phyloP scores from a whole-genome alignment of 345 rosid species.

The Eucalyptus erythrocorys region DNA sequence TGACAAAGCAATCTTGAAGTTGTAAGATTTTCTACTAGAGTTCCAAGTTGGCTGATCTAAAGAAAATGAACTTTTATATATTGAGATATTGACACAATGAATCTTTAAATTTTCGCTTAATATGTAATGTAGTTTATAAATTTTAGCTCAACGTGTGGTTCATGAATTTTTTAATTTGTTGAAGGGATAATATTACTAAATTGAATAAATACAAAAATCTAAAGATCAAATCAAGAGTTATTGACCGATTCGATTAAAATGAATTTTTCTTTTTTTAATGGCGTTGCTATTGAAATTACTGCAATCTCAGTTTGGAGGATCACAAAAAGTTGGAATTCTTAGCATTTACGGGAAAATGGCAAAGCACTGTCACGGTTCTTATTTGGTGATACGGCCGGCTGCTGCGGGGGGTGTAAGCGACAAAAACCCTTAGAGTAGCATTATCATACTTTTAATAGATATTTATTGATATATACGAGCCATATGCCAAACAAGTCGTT shows the following conservation, averaged over 20 bases:
- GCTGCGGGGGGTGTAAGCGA: neutral
- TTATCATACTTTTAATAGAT: too few species aligned
- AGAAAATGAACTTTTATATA: neutral
- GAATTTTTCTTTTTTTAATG: neutral
- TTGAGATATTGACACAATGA: too few species aligned
- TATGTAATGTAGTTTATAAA: too few species aligned
- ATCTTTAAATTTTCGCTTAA: too few species aligned
- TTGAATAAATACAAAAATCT: too few species aligned
- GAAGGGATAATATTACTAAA: too few species aligned
- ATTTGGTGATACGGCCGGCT: neutral
- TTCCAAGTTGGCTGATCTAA: neutral
- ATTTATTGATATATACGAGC: accelerated
- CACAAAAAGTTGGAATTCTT: neutral
- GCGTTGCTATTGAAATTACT: neutral
- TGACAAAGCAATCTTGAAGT: neutral
- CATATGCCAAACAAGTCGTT: constrained; percentile 13
- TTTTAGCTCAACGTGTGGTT: neutral
- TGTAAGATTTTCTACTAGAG: neutral
- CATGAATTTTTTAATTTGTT: neutral
- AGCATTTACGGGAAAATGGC: neutral
- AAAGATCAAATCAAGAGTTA: neutral
- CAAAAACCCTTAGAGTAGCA: neutral
- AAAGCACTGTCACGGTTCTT: neutral
- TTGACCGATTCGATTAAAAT: neutral
- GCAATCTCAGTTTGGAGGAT: neutral